These are phyloP conservation scores for Rhizophlyctis rosea DNA, from an alignment of 192 early-diverging fungal genomes.

Conservation along the genomic window DNA sequence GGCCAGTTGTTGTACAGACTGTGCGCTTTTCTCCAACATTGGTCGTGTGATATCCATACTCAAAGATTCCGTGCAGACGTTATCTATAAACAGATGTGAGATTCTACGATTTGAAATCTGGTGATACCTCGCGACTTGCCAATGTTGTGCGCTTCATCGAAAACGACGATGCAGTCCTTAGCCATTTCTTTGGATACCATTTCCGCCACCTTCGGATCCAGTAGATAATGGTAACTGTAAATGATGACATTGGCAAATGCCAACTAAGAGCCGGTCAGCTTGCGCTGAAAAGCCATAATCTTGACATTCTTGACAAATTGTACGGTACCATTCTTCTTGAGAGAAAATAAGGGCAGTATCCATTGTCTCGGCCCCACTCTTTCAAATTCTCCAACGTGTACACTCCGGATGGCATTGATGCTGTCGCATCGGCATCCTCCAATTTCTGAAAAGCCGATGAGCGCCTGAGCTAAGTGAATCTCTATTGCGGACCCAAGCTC, in stretches of 20 bases:
- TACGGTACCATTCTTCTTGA: constrained; percentile 70
- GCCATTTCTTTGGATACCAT: constrained; percentile 92
- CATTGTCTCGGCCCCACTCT: constrained; percentile 68
- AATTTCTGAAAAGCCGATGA: constrained; percentile 46
- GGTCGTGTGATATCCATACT: constrained; percentile 91
- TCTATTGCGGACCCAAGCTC: too few relatives aligned
- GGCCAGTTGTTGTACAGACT: constrained; percentile 67
- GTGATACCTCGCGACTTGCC: constrained; percentile 42
- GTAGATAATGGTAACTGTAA: constrained; percentile 97
- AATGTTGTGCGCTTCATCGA: constrained; percentile 99
- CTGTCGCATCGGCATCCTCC: constrained; percentile 57
- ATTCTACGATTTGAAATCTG: background rate
- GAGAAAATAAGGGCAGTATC: constrained; percentile 93
- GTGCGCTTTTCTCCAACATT: constrained; percentile 84
- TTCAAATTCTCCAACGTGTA: constrained; percentile 96
- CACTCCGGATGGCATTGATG: constrained; percentile 79
- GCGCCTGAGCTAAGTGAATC: too few relatives aligned
- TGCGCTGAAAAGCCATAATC: constrained; percentile 7
- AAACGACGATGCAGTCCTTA: constrained; percentile 94
- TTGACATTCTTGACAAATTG: constrained; percentile 2
- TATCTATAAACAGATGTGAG: constrained; percentile 59
- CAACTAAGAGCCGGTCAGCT: constrained; percentile 45
- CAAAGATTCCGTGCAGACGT: constrained; percentile 97
- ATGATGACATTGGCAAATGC: constrained; percentile 93
- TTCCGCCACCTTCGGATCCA: constrained; percentile 99